Percentiles rank a stretch among this genome's conserved stretches.
Conservation (phyloP, 164 flowering plant genomes). For the Stephania japonica region DNA sequence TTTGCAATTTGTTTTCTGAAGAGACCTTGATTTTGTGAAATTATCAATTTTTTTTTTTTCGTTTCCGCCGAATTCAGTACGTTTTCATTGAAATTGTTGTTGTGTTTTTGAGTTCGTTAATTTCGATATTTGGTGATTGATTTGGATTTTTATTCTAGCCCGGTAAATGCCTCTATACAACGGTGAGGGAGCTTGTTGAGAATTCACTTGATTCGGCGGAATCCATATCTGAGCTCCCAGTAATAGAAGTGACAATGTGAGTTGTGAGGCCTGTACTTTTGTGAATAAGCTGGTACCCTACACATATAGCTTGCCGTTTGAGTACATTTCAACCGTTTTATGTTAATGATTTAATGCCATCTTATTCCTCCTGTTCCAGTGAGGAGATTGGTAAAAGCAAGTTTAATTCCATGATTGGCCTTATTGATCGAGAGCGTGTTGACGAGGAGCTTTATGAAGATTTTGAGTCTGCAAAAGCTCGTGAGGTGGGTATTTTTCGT, state of each 20-base stretch:
- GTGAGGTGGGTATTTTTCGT: slow-evolving; percentile 56
- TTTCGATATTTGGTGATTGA: not conserved
- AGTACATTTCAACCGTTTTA: not conserved
- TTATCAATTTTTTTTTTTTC: too few relatives aligned
- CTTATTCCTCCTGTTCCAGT: slow-evolving; percentile 30
- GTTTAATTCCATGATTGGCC: slow-evolving; percentile 95
- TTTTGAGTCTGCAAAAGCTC: slow-evolving; percentile 85
- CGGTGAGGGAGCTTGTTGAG: slow-evolving; percentile 94
- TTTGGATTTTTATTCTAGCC: slow-evolving; percentile 46
- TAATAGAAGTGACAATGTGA: slow-evolving; percentile 86
- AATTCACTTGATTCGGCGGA: slow-evolving; percentile 96
- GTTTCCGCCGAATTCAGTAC: too few relatives aligned
- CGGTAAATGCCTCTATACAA: slow-evolving; percentile 86
- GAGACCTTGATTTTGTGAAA: too few relatives aligned
- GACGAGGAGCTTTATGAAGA: slow-evolving; percentile 89
- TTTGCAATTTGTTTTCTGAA: not conserved
- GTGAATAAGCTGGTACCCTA: not conserved
- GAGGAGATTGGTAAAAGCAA: slow-evolving; percentile 86
- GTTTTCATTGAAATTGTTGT: too few relatives aligned
- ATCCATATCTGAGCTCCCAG: slow-evolving; percentile 88
- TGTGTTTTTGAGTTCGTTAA: not conserved
- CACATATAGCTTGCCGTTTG: not conserved
- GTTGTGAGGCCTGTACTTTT: slow-evolving; percentile 13
- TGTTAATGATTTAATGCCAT: not conserved
- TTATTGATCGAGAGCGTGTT: slow-evolving; percentile 79